Conservation (phyloP, 2,329 filamentous ascomycete genomes). For the Penicillium frequentans region DNA sequence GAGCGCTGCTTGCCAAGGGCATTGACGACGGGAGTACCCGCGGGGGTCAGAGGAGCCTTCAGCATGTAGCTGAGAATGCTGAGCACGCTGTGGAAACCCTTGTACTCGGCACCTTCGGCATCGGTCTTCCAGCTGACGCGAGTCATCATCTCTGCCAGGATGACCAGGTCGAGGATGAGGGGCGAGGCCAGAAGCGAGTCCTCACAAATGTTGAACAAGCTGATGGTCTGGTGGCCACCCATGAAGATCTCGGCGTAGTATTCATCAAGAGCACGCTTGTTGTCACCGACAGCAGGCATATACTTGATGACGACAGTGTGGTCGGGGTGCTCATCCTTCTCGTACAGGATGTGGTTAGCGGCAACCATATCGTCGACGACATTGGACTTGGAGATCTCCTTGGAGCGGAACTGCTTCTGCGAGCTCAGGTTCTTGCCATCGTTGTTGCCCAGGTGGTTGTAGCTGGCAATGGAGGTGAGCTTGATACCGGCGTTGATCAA, state of each 20-base stretch:
- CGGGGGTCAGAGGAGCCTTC: conserved; percentile 86
- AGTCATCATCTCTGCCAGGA: conserved; percentile 97
- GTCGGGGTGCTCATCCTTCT: conserved; percentile 89
- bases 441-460: conserved; percentile 99
- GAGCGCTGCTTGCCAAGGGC: conserved; percentile 93
- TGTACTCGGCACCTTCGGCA: conserved; percentile 67
- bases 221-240: conserved; percentile 97
- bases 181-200: conserved; percentile 95
- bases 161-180: conserved; percentile 92
- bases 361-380: conserved; percentile 99
- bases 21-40: conserved; percentile 94
- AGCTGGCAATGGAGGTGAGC: conserved; percentile 95
- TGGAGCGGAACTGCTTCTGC: conserved; percentile 97
- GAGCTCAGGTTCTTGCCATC: conserved; percentile 98
- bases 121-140: conserved; percentile 86
- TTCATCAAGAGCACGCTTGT: conserved; percentile 98
- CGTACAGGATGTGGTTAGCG: conserved; percentile 88
- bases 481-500: conserved; percentile 98
- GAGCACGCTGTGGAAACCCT: conserved; percentile 94
- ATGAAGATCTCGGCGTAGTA: conserved; percentile 99
- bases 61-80: conserved; percentile 99
- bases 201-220: conserved; percentile 98
- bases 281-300: conserved; percentile 97
- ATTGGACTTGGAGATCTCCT: conserved; percentile 99
- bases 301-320: conserved; percentile 99